These are phyloP conservation scores for Blastobotrys proliferans DNA, from an alignment of 1,139 yeast genomes.

Conservation along the genomic window DNA sequence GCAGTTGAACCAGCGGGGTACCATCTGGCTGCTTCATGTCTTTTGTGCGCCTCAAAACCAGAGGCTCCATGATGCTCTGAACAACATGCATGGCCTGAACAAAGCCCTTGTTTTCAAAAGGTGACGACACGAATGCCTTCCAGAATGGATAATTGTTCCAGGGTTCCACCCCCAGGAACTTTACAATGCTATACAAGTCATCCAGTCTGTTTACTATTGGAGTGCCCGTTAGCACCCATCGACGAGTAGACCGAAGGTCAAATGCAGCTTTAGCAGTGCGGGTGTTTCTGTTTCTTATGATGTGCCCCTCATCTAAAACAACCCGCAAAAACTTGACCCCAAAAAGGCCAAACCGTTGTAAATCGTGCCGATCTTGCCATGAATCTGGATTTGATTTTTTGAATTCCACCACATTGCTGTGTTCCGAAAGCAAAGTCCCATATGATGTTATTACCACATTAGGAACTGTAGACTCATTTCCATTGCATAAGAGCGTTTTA, in stretches of 20 bases:
- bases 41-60: constrained; percentile 80
- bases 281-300: constrained; percentile 74
- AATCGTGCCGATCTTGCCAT: constrained; percentile 22
- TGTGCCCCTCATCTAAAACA: constrained; percentile 90
- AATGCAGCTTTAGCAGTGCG: constrained; percentile 78
- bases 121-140: constrained; percentile 82
- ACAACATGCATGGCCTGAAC: constrained; percentile 76
- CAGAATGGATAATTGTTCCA: constrained; percentile 87
- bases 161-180: constrained; percentile 74
- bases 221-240: constrained; percentile 92
- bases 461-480: constrained; percentile 46
- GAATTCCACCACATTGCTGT: constrained; percentile 34
- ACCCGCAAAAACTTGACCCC: constrained; percentile 74
- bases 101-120: constrained; percentile 70
- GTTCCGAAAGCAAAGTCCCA: constrained; percentile 81
- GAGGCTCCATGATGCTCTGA: constrained; percentile 79
- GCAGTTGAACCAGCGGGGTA: constrained; percentile 67
- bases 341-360: constrained; percentile 50
- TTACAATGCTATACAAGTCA: constrained; percentile 75
- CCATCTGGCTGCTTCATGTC: constrained; percentile 77
- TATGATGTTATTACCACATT: constrained; percentile 80
- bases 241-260: constrained; percentile 58
- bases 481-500: constrained; percentile 40
- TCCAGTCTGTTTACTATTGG: constrained; percentile 88
- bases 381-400: constrained; percentile 8